Base-by-base conservation (phyloP, 164 flowering plant species). In the Cinnamomum chago region DNA sequence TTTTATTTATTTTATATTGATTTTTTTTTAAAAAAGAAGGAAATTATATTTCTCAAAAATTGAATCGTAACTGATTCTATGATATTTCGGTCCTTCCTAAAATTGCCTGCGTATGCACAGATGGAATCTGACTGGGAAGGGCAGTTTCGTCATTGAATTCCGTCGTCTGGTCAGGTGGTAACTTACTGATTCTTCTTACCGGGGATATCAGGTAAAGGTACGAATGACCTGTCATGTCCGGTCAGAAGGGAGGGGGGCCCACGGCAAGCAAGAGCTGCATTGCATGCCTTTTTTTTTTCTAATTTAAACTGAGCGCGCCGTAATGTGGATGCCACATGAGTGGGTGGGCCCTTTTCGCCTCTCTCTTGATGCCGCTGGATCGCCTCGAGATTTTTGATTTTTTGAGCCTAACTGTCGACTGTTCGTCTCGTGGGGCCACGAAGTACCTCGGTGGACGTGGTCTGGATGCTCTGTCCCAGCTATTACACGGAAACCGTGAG, bases 321-420 rank as follows among this genome's bases (percentile, higher is more conserved):
- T 47, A 68, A 68, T 68, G 55, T n/a, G 28, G 25, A 40, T 40
- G 71, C 71, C 71, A 40, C 47, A n/a, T n/a, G 71, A 30, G 55
- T 2, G 30, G 27, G 24, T 68, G 58, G 27, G 24, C 52, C 27
- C 20, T 47, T 68, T 68, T 23, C 25, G 25, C 4, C 18, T 4
- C 28, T n/a, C 11, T 50, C 40, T 40, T 25, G 22, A 51, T 1
- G 23, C 55, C 52, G 58, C 47, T n/a, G 71, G 71, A 40, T 68
- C 20, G 55, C 58, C 52, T 68, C 55, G 71, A 68, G 71, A 68
- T 68, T 23, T 25, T 40, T 58, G 58, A 58, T 2, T 15, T 30
- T 25, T 28, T 65, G 15, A 1, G 28, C 15, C 17, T 3, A 25
- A 11, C 47, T 40, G 14, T 64, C 33, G 25, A 11, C 47, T 40